phyloP scores from a whole-genome alignment of 805 yeast genomes.

The Pichia phayaonensis region DNA sequence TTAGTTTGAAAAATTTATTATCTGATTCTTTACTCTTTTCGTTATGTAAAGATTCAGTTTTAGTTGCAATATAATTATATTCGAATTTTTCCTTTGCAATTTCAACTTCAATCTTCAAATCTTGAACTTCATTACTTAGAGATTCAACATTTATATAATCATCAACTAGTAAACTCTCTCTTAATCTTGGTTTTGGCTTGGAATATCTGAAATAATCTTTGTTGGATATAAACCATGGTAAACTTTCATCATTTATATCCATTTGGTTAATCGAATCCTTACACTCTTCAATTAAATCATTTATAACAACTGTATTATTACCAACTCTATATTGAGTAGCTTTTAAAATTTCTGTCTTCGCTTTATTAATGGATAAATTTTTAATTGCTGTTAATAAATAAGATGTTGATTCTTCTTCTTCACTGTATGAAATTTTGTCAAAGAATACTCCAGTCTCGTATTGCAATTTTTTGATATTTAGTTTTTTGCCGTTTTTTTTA shows the following conservation, averaged over 20 bases:
- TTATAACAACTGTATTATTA: constrained; percentile 10
- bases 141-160: constrained; percentile 10
- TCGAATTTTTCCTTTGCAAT: constrained; percentile 23
- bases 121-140: constrained; percentile 16
- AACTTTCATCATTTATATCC: constrained; percentile 15
- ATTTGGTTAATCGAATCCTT: constrained; percentile 7
- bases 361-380: constrained; percentile 17
- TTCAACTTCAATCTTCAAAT: constrained; percentile 16
- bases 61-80: constrained; percentile 20
- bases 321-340: constrained; percentile 22
- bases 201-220: constrained; percentile 19
- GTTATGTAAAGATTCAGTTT: background rate
- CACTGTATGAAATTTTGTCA: constrained; percentile 20
- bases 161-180: constrained; percentile 6
- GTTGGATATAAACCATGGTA: constrained; percentile 26
- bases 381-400: constrained; percentile 26
- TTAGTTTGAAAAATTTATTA: constrained; percentile 2
- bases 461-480: constrained; percentile 21
- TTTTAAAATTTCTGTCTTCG: constrained; percentile 22
- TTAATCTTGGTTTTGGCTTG: constrained; percentile 11
- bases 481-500: constrained; percentile 11
- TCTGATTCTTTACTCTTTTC: background rate
- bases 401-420: constrained; percentile 9
- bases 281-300: constrained; percentile 7
- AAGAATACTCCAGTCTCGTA: constrained; percentile 26